Evolutionary conservation across 345 rosid species (phyloP).

Genomic region (Populus ilicifolia): DNA sequence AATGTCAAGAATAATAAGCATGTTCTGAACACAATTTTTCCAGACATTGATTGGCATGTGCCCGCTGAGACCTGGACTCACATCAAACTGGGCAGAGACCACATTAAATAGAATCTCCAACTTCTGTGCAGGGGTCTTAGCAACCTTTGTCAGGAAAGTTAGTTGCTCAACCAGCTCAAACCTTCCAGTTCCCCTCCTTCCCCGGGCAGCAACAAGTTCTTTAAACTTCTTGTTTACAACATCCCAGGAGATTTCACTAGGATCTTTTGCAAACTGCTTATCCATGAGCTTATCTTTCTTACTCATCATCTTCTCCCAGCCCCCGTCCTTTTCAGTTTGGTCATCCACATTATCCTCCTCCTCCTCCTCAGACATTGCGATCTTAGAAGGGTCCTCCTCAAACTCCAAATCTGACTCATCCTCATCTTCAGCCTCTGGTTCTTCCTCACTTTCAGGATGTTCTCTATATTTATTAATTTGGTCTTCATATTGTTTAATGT

Average conservation of each 20-base stretch:
- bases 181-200: slow-evolving; percentile 89
- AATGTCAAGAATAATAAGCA: slow-evolving; percentile 75
- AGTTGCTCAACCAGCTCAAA: slow-evolving; percentile 96
- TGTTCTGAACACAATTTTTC: slow-evolving; percentile 82
- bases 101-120: slow-evolving; percentile 86
- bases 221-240: slow-evolving; percentile 81
- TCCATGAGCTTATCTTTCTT: slow-evolving; percentile 75
- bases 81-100: slow-evolving; percentile 92
- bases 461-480: slow-evolving; percentile 60
- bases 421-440: slow-evolving; percentile 39
- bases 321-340: slow-evolving; percentile 26
- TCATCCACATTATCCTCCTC: slow-evolving; percentile 22
- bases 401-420: slow-evolving; percentile 37
- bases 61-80: slow-evolving; percentile 85
- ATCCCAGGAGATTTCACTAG: slow-evolving; percentile 93
- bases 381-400: slow-evolving; percentile 50
- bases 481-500: slow-evolving; percentile 76
- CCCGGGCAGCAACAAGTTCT: slow-evolving; percentile 88
- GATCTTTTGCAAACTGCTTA: slow-evolving; percentile 64
- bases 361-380: slow-evolving; percentile 42
- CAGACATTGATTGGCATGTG: slow-evolving; percentile 92
- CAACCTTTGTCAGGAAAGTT: slow-evolving; percentile 77
- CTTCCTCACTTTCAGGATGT: slow-evolving; percentile 72
- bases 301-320: slow-evolving; percentile 74
- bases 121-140: slow-evolving; percentile 97